These are phyloP conservation scores for Pseudopediastrum boryanum DNA, from an alignment of 139 green algal genomes.

Conservation along the genomic window DNA sequence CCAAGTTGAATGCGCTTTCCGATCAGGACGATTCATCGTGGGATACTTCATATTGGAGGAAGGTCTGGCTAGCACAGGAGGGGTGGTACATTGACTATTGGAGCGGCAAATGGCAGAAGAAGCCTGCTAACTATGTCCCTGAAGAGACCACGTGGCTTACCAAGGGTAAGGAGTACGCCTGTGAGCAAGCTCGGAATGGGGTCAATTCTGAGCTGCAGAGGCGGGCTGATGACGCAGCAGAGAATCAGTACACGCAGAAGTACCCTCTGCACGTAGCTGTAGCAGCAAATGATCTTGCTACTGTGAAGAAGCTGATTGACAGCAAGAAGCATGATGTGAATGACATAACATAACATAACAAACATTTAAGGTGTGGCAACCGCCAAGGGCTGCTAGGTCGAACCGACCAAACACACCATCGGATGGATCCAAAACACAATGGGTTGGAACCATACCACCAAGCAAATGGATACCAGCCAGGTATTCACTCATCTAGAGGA, in stretches of 20 bases:
- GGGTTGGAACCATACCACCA: too few species aligned
- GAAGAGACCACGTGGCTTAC: too few species aligned
- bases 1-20: not conserved
- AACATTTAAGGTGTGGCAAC: too few species aligned
- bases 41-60: not conserved
- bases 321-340: not conserved
- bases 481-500: too few species aligned
- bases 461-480: too few species aligned
- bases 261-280: slow-evolving; percentile 20
- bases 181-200: not conserved
- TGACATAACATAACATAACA: too few species aligned
- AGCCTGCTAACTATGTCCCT: not conserved
- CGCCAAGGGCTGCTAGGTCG: too few species aligned
- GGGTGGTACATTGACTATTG: not conserved
- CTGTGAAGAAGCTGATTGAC: not conserved
- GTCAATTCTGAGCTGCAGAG: not conserved
- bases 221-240: not conserved
- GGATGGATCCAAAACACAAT: too few species aligned
- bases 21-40: not conserved
- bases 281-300: not conserved
- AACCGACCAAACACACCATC: too few species aligned
- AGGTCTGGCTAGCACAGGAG: not conserved
- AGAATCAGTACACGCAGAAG: not conserved
- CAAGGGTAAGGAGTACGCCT: not conserved
- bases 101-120: not conserved